phyloP scores from a whole-genome alignment of 192 early-diverging fungal species.

The Phlyctochytrium planicorne region DNA sequence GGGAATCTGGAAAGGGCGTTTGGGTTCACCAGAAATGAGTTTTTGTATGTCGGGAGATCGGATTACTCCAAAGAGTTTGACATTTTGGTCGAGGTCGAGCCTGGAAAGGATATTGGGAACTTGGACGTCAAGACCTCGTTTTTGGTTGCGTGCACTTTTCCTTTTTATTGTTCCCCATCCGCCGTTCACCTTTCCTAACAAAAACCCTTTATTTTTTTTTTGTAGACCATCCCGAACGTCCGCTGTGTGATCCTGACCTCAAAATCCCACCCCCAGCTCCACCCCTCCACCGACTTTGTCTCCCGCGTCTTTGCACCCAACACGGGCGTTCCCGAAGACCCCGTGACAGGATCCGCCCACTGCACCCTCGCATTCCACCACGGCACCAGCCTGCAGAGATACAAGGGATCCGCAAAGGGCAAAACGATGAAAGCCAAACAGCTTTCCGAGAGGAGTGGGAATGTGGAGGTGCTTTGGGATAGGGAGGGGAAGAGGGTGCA shows the following conservation, averaged over 20 bases:
- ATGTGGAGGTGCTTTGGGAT: slow-evolving; percentile 5
- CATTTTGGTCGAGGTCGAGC: background rate
- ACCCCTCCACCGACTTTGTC: slow-evolving; percentile 20
- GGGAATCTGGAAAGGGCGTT: background rate
- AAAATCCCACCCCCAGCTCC: background rate
- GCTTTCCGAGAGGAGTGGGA: slow-evolving; percentile 7
- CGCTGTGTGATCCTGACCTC: background rate
- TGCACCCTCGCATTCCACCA: slow-evolving; percentile 4
- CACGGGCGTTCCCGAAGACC: slow-evolving; percentile 41
- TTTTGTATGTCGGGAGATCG: background rate
- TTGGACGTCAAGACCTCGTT: background rate
- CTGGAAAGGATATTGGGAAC: background rate
- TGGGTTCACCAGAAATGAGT: background rate
- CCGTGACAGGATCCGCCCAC: slow-evolving; percentile 31
- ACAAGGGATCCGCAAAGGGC: background rate
- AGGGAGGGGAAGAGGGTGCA: background rate
- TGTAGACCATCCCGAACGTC: background rate
- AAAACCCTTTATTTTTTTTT: too few species aligned
- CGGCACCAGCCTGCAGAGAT: background rate
- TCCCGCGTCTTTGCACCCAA: slow-evolving; percentile 39
- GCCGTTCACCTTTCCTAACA: background rate
- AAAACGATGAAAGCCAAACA: background rate
- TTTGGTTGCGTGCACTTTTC: background rate
- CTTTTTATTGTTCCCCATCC: background rate
- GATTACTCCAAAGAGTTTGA: background rate